Base-by-base conservation (phyloP, 2,329 filamentous ascomycete species). In the Pestalotiopsis sp. region DNA sequence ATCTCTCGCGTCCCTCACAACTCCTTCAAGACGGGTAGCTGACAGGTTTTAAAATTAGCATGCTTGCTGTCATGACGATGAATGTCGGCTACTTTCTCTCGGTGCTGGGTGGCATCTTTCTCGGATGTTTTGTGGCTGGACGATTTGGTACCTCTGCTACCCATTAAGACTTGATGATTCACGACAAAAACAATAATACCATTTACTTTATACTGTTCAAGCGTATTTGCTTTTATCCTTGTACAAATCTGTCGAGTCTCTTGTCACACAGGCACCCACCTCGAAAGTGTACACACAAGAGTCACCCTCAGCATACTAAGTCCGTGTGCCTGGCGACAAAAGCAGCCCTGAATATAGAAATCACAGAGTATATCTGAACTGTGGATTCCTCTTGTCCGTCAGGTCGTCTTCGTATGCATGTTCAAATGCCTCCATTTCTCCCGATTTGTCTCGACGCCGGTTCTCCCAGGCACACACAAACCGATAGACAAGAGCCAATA, bases 61-160 rank as follows among this genome's bases (percentile, higher is more conserved):
- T 79, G 77, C 72, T 79, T 70, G 77, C 75, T 45, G 77, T 78
- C 69, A 79, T 79, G 77, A 77, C 76, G 12, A 71, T 78, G 75
- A 79, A 79, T 31, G 71, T 78, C 23, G 77, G 77, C 6, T 79
- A 78, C 68, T 79, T 79, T 69, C 66, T 78, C 1, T 77, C 77
- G 14, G 74, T 79, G 4, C 73, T 79, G 27, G 74, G 72, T 27
- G 77, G 77, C n/a, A 77, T 92, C 1, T 98, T 98, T 76, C 77
- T 97, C n/a, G 95, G 95, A 27, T 96, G 95, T 78, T 82, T 98
- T 58, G 87, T 89, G 0, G 87, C 96, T 70, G 94, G 94, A 36
- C 88, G 94, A 71, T 96, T 90, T 74, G 83, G 83, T 36, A 76
- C 82, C 57, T 20, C 45, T 1, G 45, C 45, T 20, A 52, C 17